Evolutionary conservation across 2,329 filamentous ascomycete genomes (phyloP).

Genomic region (Dendryphion nanum): DNA sequence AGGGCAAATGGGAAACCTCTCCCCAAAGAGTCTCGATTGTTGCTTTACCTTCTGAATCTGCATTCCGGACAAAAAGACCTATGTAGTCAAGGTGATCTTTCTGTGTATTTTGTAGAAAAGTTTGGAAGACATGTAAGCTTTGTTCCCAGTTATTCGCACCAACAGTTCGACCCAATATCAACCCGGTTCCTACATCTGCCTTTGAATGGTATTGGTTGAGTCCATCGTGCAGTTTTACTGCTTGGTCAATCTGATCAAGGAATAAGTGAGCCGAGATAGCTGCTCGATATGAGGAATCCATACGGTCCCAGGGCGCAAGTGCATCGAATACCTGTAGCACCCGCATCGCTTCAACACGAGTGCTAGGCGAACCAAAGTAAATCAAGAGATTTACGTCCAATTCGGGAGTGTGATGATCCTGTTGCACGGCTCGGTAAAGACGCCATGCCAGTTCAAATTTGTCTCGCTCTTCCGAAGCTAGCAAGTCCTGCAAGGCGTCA

Average conservation of each 20-base stretch:
- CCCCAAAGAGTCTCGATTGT: conserved; percentile 17
- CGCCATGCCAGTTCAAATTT: conserved; percentile 36
- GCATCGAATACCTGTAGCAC: conserved; percentile 47
- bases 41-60: background rate
- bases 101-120: conserved; percentile 1
- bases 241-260: conserved; percentile 38
- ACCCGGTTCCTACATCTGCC: conserved; percentile 25
- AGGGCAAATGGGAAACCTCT: conserved; percentile 19
- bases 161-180: conserved; percentile 29
- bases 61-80: background rate
- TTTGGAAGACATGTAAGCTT: conserved; percentile 24
- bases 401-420: conserved; percentile 5
- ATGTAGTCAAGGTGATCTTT: conserved; percentile 7
- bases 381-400: conserved; percentile 25
- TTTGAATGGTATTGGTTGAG: conserved; percentile 20
- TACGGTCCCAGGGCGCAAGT: conserved; percentile 39
- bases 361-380: conserved; percentile 21
- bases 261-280: conserved; percentile 46
- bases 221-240: conserved; percentile 43
- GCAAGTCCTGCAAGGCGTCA: conserved; percentile 17
- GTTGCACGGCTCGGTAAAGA: conserved; percentile 32
- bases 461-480: conserved; percentile 11
- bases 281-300: conserved; percentile 44
- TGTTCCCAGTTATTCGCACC: conserved; percentile 37
- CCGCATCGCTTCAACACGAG: conserved; percentile 41